A percentile compares a stretch with the other conserved stretches of the same genome.
phyloP scores from a whole-genome alignment of 2,329 filamentous ascomycete genomes.

The Apiospora koreana region DNA sequence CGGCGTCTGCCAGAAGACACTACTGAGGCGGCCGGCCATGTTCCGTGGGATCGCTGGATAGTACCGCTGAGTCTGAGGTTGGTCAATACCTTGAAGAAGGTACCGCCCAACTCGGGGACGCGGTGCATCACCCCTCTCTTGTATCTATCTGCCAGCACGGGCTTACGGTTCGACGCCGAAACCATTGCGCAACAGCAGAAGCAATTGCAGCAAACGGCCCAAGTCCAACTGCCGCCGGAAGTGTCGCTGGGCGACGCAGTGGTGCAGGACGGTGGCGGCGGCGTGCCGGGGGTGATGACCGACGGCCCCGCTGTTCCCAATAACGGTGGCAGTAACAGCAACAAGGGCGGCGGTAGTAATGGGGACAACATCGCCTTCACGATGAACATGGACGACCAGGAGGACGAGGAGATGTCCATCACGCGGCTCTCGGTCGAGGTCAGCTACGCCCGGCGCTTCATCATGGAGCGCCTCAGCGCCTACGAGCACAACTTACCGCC shows the following conservation, averaged over 20 bases:
- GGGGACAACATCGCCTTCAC: neutral
- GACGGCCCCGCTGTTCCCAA: neutral
- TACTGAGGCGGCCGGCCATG: constrained; percentile 14
- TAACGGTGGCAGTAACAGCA: constrained; percentile 1
- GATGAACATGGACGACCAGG: neutral
- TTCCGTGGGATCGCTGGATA: constrained; percentile 39
- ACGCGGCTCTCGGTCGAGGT: constrained; percentile 35
- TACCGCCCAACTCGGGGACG: constrained; percentile 36
- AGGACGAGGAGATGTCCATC: constrained; percentile 17
- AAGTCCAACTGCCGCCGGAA: constrained; percentile 2
- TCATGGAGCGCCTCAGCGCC: constrained; percentile 39
- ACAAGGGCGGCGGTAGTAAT: constrained; percentile 9
- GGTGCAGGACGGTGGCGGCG: neutral
- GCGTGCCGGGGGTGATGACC: neutral
- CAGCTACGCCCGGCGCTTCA: constrained; percentile 39
- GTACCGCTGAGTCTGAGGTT: constrained; percentile 35
- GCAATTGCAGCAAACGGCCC: neutral
- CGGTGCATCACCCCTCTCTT: constrained; percentile 39
- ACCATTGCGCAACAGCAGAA: constrained; percentile 19
- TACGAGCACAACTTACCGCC: constrained; percentile 42
- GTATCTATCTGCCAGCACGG: constrained; percentile 39
- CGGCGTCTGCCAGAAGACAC: constrained; percentile 29
- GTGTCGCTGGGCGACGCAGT: constrained; percentile 5
- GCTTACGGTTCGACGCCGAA: constrained; percentile 27
- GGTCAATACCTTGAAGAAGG: constrained; percentile 34